Percentiles rank a stretch among this genome's conserved stretches.
Conservation (phyloP, 306 rosid genomes). For the Acacia confusa region DNA sequence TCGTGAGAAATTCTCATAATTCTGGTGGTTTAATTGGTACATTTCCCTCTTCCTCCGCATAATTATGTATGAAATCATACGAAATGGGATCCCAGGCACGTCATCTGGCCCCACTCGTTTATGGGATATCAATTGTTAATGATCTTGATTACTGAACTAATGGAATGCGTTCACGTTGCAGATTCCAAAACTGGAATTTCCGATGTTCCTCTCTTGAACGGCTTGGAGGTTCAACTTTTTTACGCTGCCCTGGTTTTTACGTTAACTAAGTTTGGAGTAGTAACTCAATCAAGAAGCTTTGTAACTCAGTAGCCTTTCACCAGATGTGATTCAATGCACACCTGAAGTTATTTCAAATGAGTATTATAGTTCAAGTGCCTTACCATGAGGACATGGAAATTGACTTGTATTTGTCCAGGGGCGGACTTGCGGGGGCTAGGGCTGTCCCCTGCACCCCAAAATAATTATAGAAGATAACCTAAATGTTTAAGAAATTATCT, state of each 20-base stretch:
- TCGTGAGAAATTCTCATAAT: slow-evolving; percentile 33
- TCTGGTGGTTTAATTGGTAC: slow-evolving; percentile 37
- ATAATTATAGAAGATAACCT: no score
- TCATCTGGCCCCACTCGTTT: background rate
- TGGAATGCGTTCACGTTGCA: slow-evolving; percentile 28
- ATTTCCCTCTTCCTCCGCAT: slow-evolving; percentile 8
- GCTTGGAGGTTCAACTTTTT: slow-evolving; percentile 49
- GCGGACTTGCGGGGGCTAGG: no score
- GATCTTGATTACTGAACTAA: background rate
- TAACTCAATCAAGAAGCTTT: background rate
- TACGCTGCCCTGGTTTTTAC: slow-evolving; percentile 1
- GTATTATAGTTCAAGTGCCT: background rate
- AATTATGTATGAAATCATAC: background rate
- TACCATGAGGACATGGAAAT: background rate
- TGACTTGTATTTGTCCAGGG: background rate
- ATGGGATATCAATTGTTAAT: background rate
- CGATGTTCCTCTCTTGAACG: slow-evolving; percentile 56
- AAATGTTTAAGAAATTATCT: no score
- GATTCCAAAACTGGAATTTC: slow-evolving; percentile 42
- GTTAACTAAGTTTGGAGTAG: background rate
- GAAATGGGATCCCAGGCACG: background rate
- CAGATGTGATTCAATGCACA: background rate
- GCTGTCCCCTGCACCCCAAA: no score
- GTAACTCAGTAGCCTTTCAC: background rate
- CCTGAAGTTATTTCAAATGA: background rate